These are phyloP conservation scores for Chionographis japonica DNA, from an alignment of 106 monocot species.

Conservation along the genomic window DNA sequence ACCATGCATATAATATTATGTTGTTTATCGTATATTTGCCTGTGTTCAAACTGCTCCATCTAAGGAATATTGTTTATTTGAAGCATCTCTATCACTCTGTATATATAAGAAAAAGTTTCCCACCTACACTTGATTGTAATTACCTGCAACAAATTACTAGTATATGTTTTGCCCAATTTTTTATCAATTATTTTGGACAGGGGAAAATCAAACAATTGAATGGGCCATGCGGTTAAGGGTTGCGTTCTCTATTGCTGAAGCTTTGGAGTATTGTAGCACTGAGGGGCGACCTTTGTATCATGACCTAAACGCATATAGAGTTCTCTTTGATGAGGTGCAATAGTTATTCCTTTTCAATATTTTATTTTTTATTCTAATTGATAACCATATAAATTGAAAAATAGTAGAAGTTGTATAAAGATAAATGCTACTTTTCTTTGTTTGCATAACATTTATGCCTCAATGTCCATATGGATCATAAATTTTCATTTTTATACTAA, in stretches of 20 bases:
- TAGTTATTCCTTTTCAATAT: background rate
- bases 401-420: too few relatives aligned
- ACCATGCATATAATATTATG: too few relatives aligned
- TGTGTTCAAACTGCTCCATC: too few relatives aligned
- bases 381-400: too few relatives aligned
- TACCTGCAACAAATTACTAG: too few relatives aligned
- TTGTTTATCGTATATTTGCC: too few relatives aligned
- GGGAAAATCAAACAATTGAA: constrained; percentile 91
- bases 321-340: constrained; percentile 91
- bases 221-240: constrained; percentile 65
- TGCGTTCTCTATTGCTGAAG: constrained; percentile 52
- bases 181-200: constrained; percentile 25
- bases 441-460: background rate
- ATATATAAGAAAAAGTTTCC: too few relatives aligned
- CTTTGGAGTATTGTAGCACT: constrained; percentile 58
- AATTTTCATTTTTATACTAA: background rate
- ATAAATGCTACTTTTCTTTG: too few relatives aligned
- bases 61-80: too few relatives aligned
- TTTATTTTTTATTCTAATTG: background rate
- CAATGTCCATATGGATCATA: background rate
- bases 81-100: too few relatives aligned
- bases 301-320: constrained; percentile 92
- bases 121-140: too few relatives aligned
- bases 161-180: too few relatives aligned
- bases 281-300: constrained; percentile 57